Conservation (phyloP, 2,329 filamentous ascomycete species). For the Fusarium armeniacum region DNA sequence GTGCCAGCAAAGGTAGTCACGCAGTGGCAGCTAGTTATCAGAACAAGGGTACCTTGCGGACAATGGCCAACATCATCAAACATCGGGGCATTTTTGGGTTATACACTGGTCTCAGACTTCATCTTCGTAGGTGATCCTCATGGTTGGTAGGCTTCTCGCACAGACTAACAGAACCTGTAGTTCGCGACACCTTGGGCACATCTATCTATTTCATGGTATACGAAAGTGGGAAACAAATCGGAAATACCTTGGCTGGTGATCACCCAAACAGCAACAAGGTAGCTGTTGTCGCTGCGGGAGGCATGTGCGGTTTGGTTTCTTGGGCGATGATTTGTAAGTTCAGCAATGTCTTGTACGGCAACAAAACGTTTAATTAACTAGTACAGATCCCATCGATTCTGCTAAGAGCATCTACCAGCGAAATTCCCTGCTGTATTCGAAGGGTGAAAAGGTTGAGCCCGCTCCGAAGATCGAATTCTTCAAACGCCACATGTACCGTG, state of each 20-base stretch:
- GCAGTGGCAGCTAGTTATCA: conserved; percentile 77
- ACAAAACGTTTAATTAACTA: conserved; percentile 18
- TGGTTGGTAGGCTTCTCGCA: not conserved
- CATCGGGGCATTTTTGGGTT: conserved; percentile 80
- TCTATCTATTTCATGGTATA: conserved; percentile 92
- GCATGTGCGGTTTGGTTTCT: conserved; percentile 84
- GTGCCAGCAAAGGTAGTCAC: conserved; percentile 62
- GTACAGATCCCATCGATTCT: conserved; percentile 78
- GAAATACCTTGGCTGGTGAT: conserved; percentile 80
- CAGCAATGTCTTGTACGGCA: conserved; percentile 53
- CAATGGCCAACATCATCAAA: conserved; percentile 81
- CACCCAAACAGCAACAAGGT: conserved; percentile 82
- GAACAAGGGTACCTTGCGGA: conserved; percentile 82
- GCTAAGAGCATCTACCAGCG: conserved; percentile 89
- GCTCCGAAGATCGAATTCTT: conserved; percentile 84
- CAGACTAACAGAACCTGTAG: conserved; percentile 58
- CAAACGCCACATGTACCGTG: conserved; percentile 83
- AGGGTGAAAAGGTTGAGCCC: conserved; percentile 73
- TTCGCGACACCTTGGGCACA: conserved; percentile 86
- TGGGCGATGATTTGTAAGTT: conserved; percentile 83
- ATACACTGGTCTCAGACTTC: conserved; percentile 84
- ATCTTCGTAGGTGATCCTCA: conserved; percentile 73
- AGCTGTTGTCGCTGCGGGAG: conserved; percentile 82
- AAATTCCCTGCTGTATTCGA: conserved; percentile 79
- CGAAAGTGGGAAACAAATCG: conserved; percentile 85